Percentiles rank a stretch among this genome's conserved stretches.
Conservation (phyloP, 1,284 basidiomycete genomes). For the Apiotrichum sp. region DNA sequence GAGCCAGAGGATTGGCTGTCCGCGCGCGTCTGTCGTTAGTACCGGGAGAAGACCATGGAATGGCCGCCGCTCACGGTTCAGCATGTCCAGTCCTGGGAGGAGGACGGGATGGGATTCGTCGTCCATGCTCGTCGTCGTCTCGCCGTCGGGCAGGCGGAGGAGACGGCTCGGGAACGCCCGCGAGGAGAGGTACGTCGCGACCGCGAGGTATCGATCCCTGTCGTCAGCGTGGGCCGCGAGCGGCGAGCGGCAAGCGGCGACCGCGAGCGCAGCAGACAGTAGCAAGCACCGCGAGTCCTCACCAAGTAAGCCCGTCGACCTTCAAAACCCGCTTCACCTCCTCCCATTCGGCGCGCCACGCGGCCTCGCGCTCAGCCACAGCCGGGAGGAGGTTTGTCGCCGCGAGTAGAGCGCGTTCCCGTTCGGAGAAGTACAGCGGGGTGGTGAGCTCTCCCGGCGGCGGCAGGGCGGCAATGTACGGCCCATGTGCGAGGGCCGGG, state of each 20-base stretch:
- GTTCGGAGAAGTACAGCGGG: slow-evolving; percentile 62
- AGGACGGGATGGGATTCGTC: slow-evolving; percentile 64
- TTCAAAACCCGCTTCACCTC: slow-evolving; percentile 48
- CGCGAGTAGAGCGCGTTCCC: slow-evolving; percentile 60
- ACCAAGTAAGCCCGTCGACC: slow-evolving; percentile 63
- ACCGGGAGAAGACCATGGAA: too few relatives aligned
- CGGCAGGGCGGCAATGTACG: slow-evolving; percentile 67
- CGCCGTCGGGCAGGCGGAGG: slow-evolving; percentile 51
- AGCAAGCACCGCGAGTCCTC: slow-evolving; percentile 22
- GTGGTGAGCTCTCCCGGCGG: slow-evolving; percentile 57
- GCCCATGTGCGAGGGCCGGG: slow-evolving; percentile 47
- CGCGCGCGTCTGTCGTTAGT: slow-evolving; percentile 46
- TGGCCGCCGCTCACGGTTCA: slow-evolving; percentile 58
- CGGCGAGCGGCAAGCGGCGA: too few relatives aligned
- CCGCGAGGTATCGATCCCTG: slow-evolving; percentile 65
- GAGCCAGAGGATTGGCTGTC: slow-evolving; percentile 72
- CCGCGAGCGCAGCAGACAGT: too few relatives aligned
- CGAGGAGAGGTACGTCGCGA: slow-evolving; percentile 71
- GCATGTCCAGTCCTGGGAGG: slow-evolving; percentile 72
- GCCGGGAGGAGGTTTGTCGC: slow-evolving; percentile 75
- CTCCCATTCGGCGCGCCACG: slow-evolving; percentile 59
- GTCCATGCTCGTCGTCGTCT: slow-evolving; percentile 12
- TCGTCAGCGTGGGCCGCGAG: neutral
- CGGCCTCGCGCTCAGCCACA: slow-evolving; percentile 56
- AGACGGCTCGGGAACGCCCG: slow-evolving; percentile 80